Conservation (phyloP, 208 protist species). For the Wallacemonas sp. region DNA sequence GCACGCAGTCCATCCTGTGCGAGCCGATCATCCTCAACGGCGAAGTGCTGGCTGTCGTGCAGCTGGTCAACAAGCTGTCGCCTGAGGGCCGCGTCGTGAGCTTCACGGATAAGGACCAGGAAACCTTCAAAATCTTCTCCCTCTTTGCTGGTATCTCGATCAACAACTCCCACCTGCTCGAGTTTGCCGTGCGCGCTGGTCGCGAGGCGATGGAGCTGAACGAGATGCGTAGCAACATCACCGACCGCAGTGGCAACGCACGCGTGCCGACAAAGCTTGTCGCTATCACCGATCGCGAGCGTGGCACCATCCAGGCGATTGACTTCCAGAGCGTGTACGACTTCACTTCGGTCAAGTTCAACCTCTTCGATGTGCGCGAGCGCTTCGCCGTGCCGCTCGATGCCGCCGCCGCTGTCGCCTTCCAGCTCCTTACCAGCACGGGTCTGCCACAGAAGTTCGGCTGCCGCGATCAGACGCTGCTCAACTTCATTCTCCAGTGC, state of each 20-base stretch:
- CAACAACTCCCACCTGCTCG: slow-evolving; percentile 80
- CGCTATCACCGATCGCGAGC: slow-evolving; percentile 45
- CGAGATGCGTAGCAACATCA: slow-evolving; percentile 35
- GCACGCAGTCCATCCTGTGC: slow-evolving; percentile 77
- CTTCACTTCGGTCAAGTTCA: slow-evolving; percentile 63
- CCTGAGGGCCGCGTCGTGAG: slow-evolving; percentile 41
- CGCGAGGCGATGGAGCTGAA: slow-evolving; percentile 75
- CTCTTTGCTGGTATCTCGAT: slow-evolving; percentile 86
- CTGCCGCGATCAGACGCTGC: slow-evolving; percentile 66
- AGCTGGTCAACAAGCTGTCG: slow-evolving; percentile 85
- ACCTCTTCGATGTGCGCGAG: slow-evolving; percentile 71
- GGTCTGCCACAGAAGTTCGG: slow-evolving; percentile 77
- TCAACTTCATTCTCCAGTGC: slow-evolving; percentile 82
- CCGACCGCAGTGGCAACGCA: background rate
- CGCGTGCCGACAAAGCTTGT: slow-evolving; percentile 14
- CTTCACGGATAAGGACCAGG: slow-evolving; percentile 56
- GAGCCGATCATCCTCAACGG: slow-evolving; percentile 81
- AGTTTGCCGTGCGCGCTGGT: slow-evolving; percentile 76
- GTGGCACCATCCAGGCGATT: slow-evolving; percentile 33
- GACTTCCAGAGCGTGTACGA: slow-evolving; percentile 42
- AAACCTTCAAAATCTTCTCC: slow-evolving; percentile 78
- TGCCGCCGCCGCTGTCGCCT: slow-evolving; percentile 49
- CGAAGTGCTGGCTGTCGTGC: slow-evolving; percentile 85
- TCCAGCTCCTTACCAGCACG: slow-evolving; percentile 49
- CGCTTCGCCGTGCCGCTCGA: slow-evolving; percentile 39